phyloP scores from a whole-genome alignment of 345 rosid genomes.

The Passiflora organensis region DNA sequence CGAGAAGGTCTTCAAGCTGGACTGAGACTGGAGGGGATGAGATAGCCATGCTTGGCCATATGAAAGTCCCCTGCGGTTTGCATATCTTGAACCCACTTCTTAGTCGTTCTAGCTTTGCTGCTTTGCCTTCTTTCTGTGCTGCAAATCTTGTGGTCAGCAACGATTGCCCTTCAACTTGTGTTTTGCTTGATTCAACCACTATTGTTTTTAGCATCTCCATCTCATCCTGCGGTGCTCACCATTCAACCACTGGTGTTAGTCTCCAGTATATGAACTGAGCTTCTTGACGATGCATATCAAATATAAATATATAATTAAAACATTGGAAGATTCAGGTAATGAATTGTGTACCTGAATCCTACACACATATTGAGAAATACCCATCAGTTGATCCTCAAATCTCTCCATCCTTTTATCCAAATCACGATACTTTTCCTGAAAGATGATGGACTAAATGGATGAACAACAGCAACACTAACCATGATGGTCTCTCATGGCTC shows the following conservation, averaged over 20 bases:
- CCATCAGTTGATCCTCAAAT: conserved; percentile 52
- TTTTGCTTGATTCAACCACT: conserved; percentile 28
- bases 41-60: conserved; percentile 57
- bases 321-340: neutral
- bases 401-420: conserved; percentile 51
- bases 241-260: conserved; percentile 3
- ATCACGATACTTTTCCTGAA: conserved; percentile 51
- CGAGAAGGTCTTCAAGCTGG: conserved; percentile 27
- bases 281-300: too few relatives aligned
- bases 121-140: conserved; percentile 35
- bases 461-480: too few relatives aligned
- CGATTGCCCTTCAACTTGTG: conserved; percentile 12
- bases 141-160: conserved; percentile 12
- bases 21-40: conserved; percentile 25
- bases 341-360: conserved; percentile 45
- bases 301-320: neutral
- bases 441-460: conserved; percentile 1
- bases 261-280: too few relatives aligned
- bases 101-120: conserved; percentile 47
- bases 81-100: conserved; percentile 80
- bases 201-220: conserved; percentile 36
- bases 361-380: conserved; percentile 38
- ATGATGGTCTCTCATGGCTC: too few relatives aligned
- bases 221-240: conserved; percentile 46
- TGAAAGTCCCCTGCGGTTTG: conserved; percentile 67